Conservation (phyloP, 2,329 filamentous ascomycete genomes). For the Ceratocystis ficicola region DNA sequence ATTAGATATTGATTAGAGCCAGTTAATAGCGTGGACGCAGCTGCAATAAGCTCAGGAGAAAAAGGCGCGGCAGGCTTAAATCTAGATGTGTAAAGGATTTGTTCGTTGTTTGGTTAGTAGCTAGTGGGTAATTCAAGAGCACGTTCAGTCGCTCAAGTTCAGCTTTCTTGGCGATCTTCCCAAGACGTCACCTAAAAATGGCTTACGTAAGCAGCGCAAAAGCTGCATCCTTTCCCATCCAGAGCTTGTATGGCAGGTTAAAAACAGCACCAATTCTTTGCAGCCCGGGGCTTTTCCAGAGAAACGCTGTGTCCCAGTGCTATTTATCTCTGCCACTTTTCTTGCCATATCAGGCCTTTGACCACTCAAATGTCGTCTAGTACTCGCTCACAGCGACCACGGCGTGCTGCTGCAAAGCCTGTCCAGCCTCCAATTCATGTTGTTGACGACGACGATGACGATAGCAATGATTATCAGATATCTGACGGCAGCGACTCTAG, state of each 20-base stretch:
- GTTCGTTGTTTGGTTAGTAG: too few relatives aligned
- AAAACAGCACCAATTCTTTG: background rate
- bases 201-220: slow-evolving; percentile 2
- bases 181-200: background rate
- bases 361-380: background rate
- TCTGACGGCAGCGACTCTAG: slow-evolving; percentile 28
- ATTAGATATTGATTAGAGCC: background rate
- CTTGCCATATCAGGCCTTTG: background rate
- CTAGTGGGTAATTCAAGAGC: background rate
- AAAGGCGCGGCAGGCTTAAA: too few relatives aligned
- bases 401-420: slow-evolving; percentile 9
- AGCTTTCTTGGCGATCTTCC: background rate
- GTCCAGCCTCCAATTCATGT: background rate
- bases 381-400: slow-evolving; percentile 4
- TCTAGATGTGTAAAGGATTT: too few relatives aligned
- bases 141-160: background rate
- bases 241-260: background rate
- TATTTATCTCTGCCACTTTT: background rate
- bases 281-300: background rate
- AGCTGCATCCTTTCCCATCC: background rate
- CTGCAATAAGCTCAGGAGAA: background rate
- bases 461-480: slow-evolving; percentile 29
- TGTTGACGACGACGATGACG: slow-evolving; percentile 17
- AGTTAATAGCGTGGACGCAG: background rate
- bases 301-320: background rate